phyloP scores from a whole-genome alignment of 2,329 filamentous ascomycete species.

The Phoma sp. region DNA sequence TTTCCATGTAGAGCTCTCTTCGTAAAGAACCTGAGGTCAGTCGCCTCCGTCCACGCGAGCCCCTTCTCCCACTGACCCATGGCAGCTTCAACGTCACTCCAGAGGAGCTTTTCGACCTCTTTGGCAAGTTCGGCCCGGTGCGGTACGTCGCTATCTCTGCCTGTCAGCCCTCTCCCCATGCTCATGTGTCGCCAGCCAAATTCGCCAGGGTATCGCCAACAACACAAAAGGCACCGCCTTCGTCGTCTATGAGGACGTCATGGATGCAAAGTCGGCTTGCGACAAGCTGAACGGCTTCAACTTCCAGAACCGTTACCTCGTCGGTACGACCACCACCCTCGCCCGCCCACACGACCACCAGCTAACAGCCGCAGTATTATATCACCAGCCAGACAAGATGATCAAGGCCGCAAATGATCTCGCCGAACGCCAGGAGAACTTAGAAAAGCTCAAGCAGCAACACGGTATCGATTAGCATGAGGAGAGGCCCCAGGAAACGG shows the following conservation, averaged over 20 bases:
- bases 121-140: slow-evolving; percentile 95
- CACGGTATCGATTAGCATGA: slow-evolving; percentile 90
- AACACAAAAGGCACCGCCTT: slow-evolving; percentile 99
- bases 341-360: not conserved
- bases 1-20: slow-evolving; percentile 82
- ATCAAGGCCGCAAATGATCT: slow-evolving; percentile 90
- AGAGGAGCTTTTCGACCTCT: slow-evolving; percentile 97
- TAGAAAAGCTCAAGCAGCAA: slow-evolving; percentile 97
- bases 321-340: slow-evolving; percentile 67
- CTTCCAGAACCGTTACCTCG: slow-evolving; percentile 98
- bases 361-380: slow-evolving; percentile 62
- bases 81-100: slow-evolving; percentile 96
- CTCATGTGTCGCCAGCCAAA: slow-evolving; percentile 71
- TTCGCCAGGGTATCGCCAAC: slow-evolving; percentile 95
- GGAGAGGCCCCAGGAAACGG: slow-evolving; percentile 57
- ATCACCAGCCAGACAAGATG: slow-evolving; percentile 81
- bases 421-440: slow-evolving; percentile 90
- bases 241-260: slow-evolving; percentile 99
- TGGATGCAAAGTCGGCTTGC: slow-evolving; percentile 98
- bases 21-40: slow-evolving; percentile 97
- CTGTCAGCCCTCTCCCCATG: slow-evolving; percentile 17
- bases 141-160: slow-evolving; percentile 66
- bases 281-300: slow-evolving; percentile 99
- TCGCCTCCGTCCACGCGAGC: not conserved
- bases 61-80: slow-evolving; percentile 8